Evolutionary conservation across 2,329 filamentous ascomycete genomes (phyloP).

Genomic region (Apiospora pterosperma): DNA sequence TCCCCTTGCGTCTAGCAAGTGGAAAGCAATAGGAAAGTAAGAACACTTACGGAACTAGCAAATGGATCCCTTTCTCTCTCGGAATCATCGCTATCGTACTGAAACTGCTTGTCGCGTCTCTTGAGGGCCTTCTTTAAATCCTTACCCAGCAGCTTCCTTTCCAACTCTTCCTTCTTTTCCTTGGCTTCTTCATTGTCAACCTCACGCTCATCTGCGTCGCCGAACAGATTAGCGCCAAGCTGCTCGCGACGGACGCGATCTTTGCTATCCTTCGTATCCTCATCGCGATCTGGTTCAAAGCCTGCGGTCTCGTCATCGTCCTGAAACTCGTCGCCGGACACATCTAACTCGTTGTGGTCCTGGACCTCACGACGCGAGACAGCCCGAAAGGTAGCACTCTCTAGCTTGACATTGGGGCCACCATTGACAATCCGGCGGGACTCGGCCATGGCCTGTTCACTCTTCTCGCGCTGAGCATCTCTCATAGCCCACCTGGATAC

Average conservation of each 20-base stretch:
- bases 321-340: conserved; percentile 73
- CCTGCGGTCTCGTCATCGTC: conserved; percentile 81
- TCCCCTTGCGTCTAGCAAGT: not conserved
- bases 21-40: not conserved
- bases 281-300: conserved; percentile 76
- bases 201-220: conserved; percentile 64
- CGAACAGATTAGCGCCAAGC: conserved; percentile 82
- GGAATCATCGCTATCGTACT: conserved; percentile 71
- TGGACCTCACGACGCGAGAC: conserved; percentile 61
- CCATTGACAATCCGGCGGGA: conserved; percentile 59
- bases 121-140: conserved; percentile 75
- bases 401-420: conserved; percentile 61
- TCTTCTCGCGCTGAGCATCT: conserved; percentile 49
- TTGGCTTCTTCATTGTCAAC: conserved; percentile 73
- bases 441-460: conserved; percentile 54
- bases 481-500: conserved; percentile 79
- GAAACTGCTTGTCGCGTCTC: conserved; percentile 80
- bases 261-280: conserved; percentile 70
- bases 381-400: conserved; percentile 61
- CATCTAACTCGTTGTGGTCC: conserved; percentile 68
- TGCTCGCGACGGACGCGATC: conserved; percentile 76
- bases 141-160: conserved; percentile 70
- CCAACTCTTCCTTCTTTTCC: conserved; percentile 64
- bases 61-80: conserved; percentile 46
- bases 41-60: conserved; percentile 44